Percentiles rank a stretch among this genome's conserved stretches.
These are phyloP conservation scores for Castanospermum australe DNA, from an alignment of 306 rosid species.

Conservation along the genomic window DNA sequence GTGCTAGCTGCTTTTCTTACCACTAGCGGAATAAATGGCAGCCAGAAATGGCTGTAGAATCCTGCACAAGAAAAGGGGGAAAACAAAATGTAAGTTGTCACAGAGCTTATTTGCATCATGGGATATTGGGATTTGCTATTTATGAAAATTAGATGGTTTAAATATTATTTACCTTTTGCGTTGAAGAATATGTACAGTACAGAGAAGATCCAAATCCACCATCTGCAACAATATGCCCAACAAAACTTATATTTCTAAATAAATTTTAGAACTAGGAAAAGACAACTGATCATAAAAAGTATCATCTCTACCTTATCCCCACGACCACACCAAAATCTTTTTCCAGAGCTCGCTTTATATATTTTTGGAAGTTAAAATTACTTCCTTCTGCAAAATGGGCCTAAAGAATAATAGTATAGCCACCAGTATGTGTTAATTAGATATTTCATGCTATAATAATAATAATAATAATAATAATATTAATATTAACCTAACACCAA, in stretches of 20 bases:
- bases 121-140: background rate
- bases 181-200: conserved; percentile 45
- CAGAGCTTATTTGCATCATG: background rate
- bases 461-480: background rate
- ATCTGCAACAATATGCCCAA: conserved; percentile 38
- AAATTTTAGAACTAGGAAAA: background rate
- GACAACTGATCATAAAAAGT: background rate
- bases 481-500: background rate
- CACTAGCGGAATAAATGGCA: conserved; percentile 57
- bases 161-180: conserved; percentile 45
- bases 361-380: conserved; percentile 57
- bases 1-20: conserved; percentile 34
- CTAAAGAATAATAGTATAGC: conserved; percentile 15
- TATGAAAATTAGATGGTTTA: background rate
- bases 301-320: conserved; percentile 40
- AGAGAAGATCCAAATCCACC: conserved; percentile 68
- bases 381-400: conserved; percentile 62
- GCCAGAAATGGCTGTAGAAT: conserved; percentile 49
- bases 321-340: conserved; percentile 57
- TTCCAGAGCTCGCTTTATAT: conserved; percentile 47
- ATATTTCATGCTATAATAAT: background rate
- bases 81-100: background rate
- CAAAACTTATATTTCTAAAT: background rate
- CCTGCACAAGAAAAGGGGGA: conserved; percentile 29
- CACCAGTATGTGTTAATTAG: background rate